phyloP scores from a whole-genome alignment of 352 stramenopile species.

The Phytopythium chamaehyphon region DNA sequence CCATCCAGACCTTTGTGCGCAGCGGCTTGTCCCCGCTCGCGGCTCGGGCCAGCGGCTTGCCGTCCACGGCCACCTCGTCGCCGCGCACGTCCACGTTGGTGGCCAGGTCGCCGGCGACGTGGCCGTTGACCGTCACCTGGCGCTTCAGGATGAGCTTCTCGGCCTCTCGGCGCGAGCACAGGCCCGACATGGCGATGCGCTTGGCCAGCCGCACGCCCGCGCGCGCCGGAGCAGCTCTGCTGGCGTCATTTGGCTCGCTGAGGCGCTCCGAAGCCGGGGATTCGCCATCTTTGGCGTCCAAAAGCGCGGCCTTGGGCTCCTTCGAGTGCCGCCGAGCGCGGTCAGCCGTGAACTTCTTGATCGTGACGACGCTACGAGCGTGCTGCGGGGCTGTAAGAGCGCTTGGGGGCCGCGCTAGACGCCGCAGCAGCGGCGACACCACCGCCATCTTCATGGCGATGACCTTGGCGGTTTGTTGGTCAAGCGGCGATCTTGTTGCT shows the following conservation, averaged over 20 bases:
- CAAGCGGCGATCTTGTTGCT: no score
- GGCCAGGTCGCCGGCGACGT: conserved; percentile 46
- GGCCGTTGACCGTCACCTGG: conserved; percentile 77
- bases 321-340: conserved; percentile 1
- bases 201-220: conserved; percentile 63
- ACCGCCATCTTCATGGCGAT: no score
- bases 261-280: no score
- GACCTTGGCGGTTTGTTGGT: no score
- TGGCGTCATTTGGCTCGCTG: background rate
- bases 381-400: no score
- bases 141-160: conserved; percentile 75
- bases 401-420: background rate
- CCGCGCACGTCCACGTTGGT: conserved; percentile 47
- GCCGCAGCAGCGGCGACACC: background rate
- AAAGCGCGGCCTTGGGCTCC: conserved; percentile 7
- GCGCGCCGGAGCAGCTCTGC: conserved; percentile 2
- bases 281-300: conserved; percentile 1
- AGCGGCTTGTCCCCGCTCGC: conserved; percentile 14
- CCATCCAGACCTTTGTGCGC: conserved; percentile 76
- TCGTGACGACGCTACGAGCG: conserved; percentile 20
- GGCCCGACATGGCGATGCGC: conserved; percentile 72
- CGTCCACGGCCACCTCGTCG: conserved; percentile 59
- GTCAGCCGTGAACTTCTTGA: conserved; percentile 39
- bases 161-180: conserved; percentile 80
- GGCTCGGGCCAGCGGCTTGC: conserved; percentile 25